Evolutionary conservation across 2,329 filamentous ascomycete species (phyloP).

Genomic region (Talaromyces rugulosus): DNA sequence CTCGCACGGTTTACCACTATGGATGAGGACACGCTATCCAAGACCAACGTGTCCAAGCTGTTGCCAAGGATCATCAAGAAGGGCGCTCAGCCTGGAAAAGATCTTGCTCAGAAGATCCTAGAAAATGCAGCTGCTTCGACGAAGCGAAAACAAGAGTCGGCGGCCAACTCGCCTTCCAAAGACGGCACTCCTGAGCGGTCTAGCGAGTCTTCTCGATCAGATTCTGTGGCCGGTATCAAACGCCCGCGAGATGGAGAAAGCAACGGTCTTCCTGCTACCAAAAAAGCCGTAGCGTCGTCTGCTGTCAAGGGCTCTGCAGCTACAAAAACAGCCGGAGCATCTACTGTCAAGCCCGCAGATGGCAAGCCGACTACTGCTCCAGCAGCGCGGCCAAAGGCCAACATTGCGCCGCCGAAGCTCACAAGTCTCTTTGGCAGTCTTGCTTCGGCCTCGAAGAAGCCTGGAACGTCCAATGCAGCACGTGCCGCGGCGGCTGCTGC

Average conservation of each 20-base stretch:
- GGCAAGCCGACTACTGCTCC: constrained; percentile 29
- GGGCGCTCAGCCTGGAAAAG: constrained; percentile 54
- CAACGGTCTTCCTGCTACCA: constrained; percentile 31
- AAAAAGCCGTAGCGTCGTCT: constrained; percentile 32
- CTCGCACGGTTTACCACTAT: constrained; percentile 54
- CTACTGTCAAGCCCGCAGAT: constrained; percentile 26
- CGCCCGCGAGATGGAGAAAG: constrained; percentile 36
- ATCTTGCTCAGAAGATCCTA: constrained; percentile 52
- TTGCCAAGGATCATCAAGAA: constrained; percentile 56
- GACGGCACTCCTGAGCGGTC: constrained; percentile 28
- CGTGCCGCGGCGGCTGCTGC: constrained; percentile 41
- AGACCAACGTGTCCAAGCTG: constrained; percentile 57
- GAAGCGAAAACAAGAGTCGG: constrained; percentile 38
- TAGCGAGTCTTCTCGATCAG: constrained; percentile 16
- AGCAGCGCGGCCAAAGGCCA: constrained; percentile 32
- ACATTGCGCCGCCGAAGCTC: constrained; percentile 38
- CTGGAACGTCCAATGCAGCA: constrained; percentile 48
- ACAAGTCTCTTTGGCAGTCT: constrained; percentile 45
- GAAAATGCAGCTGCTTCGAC: constrained; percentile 44
- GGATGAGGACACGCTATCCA: constrained; percentile 55
- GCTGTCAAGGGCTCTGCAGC: constrained; percentile 27
- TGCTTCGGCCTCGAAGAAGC: constrained; percentile 47
- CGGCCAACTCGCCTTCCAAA: constrained; percentile 29
- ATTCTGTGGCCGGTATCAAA: constrained; percentile 31
- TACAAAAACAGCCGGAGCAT: constrained; percentile 19